A percentile compares a stretch with the other conserved stretches of the same genome.
phyloP scores from a whole-genome alignment of 306 rosid species.

The Myrica gale region DNA sequence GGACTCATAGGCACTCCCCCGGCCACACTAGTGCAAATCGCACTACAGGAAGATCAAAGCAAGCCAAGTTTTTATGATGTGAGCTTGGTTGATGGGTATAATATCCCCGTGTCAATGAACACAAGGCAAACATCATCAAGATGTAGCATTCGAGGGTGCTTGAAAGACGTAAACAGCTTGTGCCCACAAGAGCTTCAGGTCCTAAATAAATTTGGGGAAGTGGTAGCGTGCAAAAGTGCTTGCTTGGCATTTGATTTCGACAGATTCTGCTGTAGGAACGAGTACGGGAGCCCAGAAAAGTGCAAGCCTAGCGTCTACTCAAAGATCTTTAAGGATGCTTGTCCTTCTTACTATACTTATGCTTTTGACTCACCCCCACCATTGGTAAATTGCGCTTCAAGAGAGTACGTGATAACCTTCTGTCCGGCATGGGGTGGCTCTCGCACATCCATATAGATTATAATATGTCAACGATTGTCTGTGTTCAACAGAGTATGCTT shows the following conservation, averaged over 20 bases:
- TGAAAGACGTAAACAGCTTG: slow-evolving; percentile 42
- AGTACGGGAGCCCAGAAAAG: slow-evolving; percentile 53
- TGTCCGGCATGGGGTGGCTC: slow-evolving; percentile 68
- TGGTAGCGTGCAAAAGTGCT: slow-evolving; percentile 85
- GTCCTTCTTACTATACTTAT: slow-evolving; percentile 70
- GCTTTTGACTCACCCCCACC: slow-evolving; percentile 77
- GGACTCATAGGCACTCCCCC: slow-evolving; percentile 86
- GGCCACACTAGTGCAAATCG: slow-evolving; percentile 62
- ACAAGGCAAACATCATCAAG: slow-evolving; percentile 34
- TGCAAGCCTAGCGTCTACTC: slow-evolving; percentile 76
- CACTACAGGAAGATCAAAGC: slow-evolving; percentile 53
- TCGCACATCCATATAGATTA: slow-evolving; percentile 26
- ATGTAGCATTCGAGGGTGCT: slow-evolving; percentile 62
- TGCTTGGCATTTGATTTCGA: slow-evolving; percentile 76
- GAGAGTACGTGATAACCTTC: slow-evolving; percentile 55
- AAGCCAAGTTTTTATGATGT: slow-evolving; percentile 72
- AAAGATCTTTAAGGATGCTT: slow-evolving; percentile 69
- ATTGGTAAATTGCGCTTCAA: slow-evolving; percentile 55
- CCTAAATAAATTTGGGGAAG: slow-evolving; percentile 40
- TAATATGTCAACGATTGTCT: neutral
- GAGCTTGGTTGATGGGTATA: slow-evolving; percentile 84
- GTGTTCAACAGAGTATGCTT: neutral
- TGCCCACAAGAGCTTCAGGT: slow-evolving; percentile 70
- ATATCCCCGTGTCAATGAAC: slow-evolving; percentile 51
- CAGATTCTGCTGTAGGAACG: slow-evolving; percentile 68